Conservation (phyloP, 31 red algal species). For the Endocladia muricata region DNA sequence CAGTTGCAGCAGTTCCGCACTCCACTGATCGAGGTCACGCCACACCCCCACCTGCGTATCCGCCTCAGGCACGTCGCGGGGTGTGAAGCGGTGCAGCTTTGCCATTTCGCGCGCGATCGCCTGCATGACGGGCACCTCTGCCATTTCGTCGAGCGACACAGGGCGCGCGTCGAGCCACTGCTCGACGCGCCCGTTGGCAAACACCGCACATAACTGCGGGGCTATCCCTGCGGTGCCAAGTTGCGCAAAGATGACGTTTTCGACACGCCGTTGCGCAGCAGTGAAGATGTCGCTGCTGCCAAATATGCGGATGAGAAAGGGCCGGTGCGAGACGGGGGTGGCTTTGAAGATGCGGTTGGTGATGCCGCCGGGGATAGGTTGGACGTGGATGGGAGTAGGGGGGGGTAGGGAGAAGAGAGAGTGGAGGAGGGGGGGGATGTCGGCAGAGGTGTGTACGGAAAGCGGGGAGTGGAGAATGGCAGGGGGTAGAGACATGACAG, state of each 20-base stretch:
- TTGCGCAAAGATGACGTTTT: slow-evolving; percentile 66
- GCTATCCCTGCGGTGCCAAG: slow-evolving; percentile 56
- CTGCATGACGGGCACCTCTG: slow-evolving; percentile 7
- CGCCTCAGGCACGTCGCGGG: background rate
- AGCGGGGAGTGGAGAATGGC: no score
- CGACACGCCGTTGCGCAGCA: slow-evolving; percentile 20
- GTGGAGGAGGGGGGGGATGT: no score
- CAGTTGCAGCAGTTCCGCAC: background rate
- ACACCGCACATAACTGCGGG: slow-evolving; percentile 51
- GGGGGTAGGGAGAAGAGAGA: no score
- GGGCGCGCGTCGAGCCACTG: slow-evolving; percentile 48
- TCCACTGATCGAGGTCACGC: slow-evolving; percentile 22
- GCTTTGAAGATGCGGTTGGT: slow-evolving; percentile 72
- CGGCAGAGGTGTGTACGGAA: no score
- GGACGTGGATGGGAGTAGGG: no score
- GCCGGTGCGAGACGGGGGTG: background rate
- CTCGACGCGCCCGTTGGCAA: slow-evolving; percentile 83
- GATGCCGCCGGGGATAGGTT: slow-evolving; percentile 53
- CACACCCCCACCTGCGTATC: background rate
- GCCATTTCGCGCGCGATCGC: slow-evolving; percentile 73
- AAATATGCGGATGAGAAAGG: slow-evolving; percentile 85
- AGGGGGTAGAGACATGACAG: no score
- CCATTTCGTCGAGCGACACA: slow-evolving; percentile 57
- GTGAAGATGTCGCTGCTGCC: slow-evolving; percentile 65
- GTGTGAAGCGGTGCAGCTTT: slow-evolving; percentile 65